Evolutionary conservation across 169 alveolate genomes (phyloP).

Genomic region (Eimeria nieschulzi): DNA sequence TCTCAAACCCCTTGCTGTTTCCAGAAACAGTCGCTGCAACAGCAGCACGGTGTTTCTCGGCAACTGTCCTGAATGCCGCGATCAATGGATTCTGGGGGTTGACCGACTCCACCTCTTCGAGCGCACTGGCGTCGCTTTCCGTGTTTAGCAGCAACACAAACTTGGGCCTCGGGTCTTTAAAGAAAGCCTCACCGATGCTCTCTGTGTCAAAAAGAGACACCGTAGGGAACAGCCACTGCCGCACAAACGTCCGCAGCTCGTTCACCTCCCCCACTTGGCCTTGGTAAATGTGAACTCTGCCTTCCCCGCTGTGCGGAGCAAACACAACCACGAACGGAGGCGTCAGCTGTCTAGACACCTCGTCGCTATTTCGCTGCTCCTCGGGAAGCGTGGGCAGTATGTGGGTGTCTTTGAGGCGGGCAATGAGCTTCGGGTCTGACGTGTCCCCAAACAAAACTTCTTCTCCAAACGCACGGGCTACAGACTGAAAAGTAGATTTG

Average conservation of each 20-base stretch:
- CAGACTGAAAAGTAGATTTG: conserved; percentile 47
- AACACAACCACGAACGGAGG: conserved; percentile 67
- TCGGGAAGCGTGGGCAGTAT: conserved; percentile 42
- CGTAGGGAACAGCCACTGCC: conserved; percentile 68
- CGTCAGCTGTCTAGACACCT: conserved; percentile 14
- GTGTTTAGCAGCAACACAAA: conserved; percentile 45
- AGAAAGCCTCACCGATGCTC: conserved; percentile 48
- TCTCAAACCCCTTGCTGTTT: conserved; percentile 45
- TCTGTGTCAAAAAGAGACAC: conserved; percentile 59
- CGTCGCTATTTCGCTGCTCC: neutral
- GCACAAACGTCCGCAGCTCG: conserved; percentile 34
- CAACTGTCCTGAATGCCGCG: conserved; percentile 46
- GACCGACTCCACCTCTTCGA: conserved; percentile 15
- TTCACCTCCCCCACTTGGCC: conserved; percentile 56
- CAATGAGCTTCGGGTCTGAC: conserved; percentile 29
- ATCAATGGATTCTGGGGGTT: conserved; percentile 35
- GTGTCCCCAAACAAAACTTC: conserved; percentile 69
- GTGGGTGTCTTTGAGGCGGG: conserved; percentile 30
- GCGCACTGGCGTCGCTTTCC: neutral
- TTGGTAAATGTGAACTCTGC: conserved; percentile 47
- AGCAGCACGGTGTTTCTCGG: conserved; percentile 18
- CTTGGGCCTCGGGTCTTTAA: conserved; percentile 62
- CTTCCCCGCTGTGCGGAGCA: conserved; percentile 39
- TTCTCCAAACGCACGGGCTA: conserved; percentile 68
- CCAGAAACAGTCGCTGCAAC: conserved; percentile 66